Percentiles rank a stretch among this genome's conserved stretches.
Conservation (phyloP, 164 flowering plant species). For the Liquidambar formosana region DNA sequence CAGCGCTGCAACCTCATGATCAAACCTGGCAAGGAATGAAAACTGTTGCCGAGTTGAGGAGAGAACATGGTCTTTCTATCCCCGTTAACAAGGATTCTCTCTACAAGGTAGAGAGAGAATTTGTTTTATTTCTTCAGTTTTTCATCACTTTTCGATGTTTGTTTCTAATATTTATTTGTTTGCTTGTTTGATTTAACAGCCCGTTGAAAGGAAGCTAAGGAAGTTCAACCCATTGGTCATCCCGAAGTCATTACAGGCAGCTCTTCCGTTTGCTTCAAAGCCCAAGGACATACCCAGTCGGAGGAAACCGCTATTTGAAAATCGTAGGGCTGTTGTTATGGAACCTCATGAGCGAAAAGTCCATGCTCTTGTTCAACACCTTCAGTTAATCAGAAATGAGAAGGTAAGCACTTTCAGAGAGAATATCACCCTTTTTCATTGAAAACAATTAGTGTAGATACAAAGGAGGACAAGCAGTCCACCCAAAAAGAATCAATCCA, state of each 20-base stretch:
- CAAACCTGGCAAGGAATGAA: slow-evolving; percentile 88
- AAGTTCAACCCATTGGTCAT: slow-evolving; percentile 90
- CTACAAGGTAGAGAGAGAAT: too few relatives aligned
- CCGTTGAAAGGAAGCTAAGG: slow-evolving; percentile 78
- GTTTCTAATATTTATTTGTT: too few relatives aligned
- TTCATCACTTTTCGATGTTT: neutral
- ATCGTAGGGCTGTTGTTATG: slow-evolving; percentile 74
- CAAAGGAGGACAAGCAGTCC: too few relatives aligned
- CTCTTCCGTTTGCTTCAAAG: slow-evolving; percentile 85
- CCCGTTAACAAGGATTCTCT: slow-evolving; percentile 92
- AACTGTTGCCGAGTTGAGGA: slow-evolving; percentile 79
- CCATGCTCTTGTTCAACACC: slow-evolving; percentile 63
- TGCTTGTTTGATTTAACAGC: slow-evolving; percentile 33
- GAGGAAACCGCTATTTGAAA: slow-evolving; percentile 44
- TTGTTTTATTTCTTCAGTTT: neutral
- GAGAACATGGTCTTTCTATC: slow-evolving; percentile 61
- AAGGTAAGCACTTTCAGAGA: slow-evolving; percentile 51
- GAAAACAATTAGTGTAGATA: too few relatives aligned
- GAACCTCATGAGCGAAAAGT: slow-evolving; percentile 69
- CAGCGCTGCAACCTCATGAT: slow-evolving; percentile 84
- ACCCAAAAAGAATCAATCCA: too few relatives aligned
- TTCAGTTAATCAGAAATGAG: slow-evolving; percentile 55
- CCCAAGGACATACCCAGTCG: slow-evolving; percentile 61
- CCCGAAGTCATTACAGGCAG: slow-evolving; percentile 69
- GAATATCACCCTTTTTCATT: too few relatives aligned